phyloP scores from a whole-genome alignment of 305 asterid species.

The Lippia alba region DNA sequence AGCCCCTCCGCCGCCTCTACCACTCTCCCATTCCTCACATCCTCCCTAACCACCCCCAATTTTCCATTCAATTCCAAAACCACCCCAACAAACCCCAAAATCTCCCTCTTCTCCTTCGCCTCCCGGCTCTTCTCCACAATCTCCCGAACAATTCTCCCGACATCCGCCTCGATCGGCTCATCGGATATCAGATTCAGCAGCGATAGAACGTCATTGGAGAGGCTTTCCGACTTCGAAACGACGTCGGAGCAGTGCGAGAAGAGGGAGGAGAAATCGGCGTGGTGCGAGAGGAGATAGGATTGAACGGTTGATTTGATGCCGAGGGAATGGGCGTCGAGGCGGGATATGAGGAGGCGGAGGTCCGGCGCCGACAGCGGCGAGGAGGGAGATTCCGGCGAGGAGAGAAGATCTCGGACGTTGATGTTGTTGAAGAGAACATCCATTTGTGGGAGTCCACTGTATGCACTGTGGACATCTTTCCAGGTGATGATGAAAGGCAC shows the following conservation, averaged over 20 bases:
- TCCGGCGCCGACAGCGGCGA: conserved; percentile 88
- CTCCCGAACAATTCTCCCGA: conserved; percentile 54
- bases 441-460: conserved; percentile 54
- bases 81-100: conserved; percentile 58
- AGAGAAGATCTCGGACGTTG: conserved; percentile 82
- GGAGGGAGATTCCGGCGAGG: conserved; percentile 65
- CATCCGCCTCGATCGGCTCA: conserved; percentile 65
- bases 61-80: conserved; percentile 61
- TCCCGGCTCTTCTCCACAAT: conserved; percentile 68
- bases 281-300: conserved; percentile 78
- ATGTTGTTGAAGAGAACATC: conserved; percentile 66
- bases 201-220: conserved; percentile 46
- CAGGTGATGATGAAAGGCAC: conserved; percentile 24
- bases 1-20: conserved; percentile 72
- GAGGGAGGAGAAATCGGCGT: conserved; percentile 71
- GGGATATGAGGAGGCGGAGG: conserved; percentile 88
- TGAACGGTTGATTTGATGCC: conserved; percentile 83
- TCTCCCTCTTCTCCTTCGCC: conserved; percentile 70
- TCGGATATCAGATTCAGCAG: conserved; percentile 63
- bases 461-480: conserved; percentile 35
- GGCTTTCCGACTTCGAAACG: conserved; percentile 60
- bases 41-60: conserved; percentile 56
- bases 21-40: conserved; percentile 56
- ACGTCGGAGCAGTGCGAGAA: conserved; percentile 75
- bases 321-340: conserved; percentile 77